A percentile compares a stretch with the other conserved stretches of the same genome.
Evolutionary conservation across 169 alveolate species (phyloP).

Genomic region (Fabrea salina): DNA sequence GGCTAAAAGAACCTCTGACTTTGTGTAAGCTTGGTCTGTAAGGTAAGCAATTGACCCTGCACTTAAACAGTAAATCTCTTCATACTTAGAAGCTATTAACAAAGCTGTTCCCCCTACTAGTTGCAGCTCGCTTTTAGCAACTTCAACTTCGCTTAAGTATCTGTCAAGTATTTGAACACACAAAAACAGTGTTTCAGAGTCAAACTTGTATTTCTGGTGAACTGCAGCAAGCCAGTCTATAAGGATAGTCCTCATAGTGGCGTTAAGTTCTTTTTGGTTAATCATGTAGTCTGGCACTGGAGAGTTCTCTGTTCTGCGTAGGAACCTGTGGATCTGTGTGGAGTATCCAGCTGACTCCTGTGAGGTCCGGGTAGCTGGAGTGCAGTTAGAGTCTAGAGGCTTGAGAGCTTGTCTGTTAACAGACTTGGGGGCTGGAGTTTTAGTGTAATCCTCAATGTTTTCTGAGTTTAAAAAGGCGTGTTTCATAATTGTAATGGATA

Average conservation of each 20-base stretch:
- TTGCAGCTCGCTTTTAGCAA: constrained; percentile 56
- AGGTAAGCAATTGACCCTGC: constrained; percentile 49
- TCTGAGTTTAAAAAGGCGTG: too few relatives aligned
- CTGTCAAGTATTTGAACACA: constrained; percentile 80
- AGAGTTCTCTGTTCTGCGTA: not conserved
- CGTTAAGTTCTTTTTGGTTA: constrained; percentile 51
- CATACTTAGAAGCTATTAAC: constrained; percentile 74
- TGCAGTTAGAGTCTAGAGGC: too few relatives aligned
- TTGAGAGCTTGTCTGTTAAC: too few relatives aligned
- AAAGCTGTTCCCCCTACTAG: constrained; percentile 75
- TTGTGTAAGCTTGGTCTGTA: constrained; percentile 54
- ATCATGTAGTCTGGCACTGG: constrained; percentile 9
- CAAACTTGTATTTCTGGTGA: constrained; percentile 66
- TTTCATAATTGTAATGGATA: too few relatives aligned
- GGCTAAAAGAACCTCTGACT: constrained; percentile 46
- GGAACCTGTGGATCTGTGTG: not conserved
- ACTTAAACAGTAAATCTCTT: constrained; percentile 74
- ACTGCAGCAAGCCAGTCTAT: constrained; percentile 84
- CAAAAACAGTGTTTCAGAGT: constrained; percentile 73
- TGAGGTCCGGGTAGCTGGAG: too few relatives aligned
- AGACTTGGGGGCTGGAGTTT: too few relatives aligned
- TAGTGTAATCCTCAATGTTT: too few relatives aligned
- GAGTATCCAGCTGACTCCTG: constrained; percentile 7
- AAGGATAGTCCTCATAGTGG: constrained; percentile 79
- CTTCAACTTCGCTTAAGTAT: constrained; percentile 42